phyloP scores from a whole-genome alignment of 192 early-diverging fungal species.

The Funneliformis mosseae region DNA sequence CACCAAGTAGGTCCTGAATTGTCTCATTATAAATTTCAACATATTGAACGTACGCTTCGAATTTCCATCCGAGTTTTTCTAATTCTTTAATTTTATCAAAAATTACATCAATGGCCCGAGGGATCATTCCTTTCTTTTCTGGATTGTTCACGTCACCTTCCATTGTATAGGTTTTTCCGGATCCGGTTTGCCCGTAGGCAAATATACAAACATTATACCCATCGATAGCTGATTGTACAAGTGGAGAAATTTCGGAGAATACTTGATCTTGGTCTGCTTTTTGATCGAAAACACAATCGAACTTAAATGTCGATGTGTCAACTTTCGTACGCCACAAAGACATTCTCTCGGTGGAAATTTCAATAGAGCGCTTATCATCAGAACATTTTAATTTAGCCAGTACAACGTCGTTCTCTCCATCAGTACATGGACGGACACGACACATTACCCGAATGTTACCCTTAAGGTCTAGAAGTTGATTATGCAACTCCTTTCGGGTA shows the following conservation, averaged over 20 bases:
- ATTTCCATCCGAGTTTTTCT: slow-evolving; percentile 83
- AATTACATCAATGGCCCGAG: slow-evolving; percentile 89
- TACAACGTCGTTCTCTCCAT: slow-evolving; percentile 26
- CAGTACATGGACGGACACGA: slow-evolving; percentile 78
- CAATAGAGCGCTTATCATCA: not conserved
- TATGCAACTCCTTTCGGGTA: slow-evolving; percentile 82
- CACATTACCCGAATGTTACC: slow-evolving; percentile 99
- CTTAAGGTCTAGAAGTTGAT: slow-evolving; percentile 90
- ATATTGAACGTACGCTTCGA: slow-evolving; percentile 84
- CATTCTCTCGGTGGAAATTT: not conserved
- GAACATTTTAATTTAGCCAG: not conserved
- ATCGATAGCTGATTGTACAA: slow-evolving; percentile 94
- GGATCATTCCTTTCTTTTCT: slow-evolving; percentile 85
- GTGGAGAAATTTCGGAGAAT: slow-evolving; percentile 94
- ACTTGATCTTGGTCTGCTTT: slow-evolving; percentile 70
- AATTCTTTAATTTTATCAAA: slow-evolving; percentile 74
- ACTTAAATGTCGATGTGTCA: slow-evolving; percentile 76
- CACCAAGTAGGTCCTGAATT: slow-evolving; percentile 78
- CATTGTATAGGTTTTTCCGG: slow-evolving; percentile 89
- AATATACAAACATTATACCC: slow-evolving; percentile 98
- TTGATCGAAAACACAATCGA: slow-evolving; percentile 84
- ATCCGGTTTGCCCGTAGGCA: slow-evolving; percentile 97
- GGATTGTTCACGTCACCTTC: slow-evolving; percentile 57
- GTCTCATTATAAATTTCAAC: slow-evolving; percentile 97
- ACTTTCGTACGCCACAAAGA: slow-evolving; percentile 4